These are phyloP conservation scores for Caryopteris hybrid DNA, from an alignment of 305 asterid genomes.

Conservation along the genomic window DNA sequence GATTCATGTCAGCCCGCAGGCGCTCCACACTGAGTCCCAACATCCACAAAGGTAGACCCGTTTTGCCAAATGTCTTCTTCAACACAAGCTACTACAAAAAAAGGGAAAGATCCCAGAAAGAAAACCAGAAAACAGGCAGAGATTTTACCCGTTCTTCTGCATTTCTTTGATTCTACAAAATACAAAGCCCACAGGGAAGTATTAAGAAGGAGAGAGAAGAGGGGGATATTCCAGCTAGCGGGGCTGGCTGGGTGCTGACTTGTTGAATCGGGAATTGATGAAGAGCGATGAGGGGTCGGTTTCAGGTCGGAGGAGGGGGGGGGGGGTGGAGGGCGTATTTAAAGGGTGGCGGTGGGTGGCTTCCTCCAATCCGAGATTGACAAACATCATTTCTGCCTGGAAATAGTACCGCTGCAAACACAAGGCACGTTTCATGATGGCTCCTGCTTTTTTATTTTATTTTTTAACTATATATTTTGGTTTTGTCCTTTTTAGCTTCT, in stretches of 20 bases:
- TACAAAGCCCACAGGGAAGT: no score
- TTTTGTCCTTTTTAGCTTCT: background rate
- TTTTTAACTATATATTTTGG: background rate
- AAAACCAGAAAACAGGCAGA: no score
- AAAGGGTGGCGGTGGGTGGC: slow-evolving; percentile 1
- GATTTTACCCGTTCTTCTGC: no score
- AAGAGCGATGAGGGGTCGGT: no score
- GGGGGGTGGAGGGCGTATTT: background rate
- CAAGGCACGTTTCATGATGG: slow-evolving; percentile 27
- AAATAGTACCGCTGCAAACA: background rate
- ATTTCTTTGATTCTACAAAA: no score
- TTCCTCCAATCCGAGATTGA: background rate
- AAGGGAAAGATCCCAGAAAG: no score
- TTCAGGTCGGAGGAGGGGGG: background rate
- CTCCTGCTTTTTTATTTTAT: slow-evolving; percentile 13
- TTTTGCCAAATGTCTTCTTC: slow-evolving; percentile 64
- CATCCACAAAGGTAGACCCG: slow-evolving; percentile 99
- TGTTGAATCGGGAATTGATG: no score
- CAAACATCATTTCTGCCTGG: background rate
- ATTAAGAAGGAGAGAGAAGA: no score
- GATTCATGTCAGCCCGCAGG: slow-evolving; percentile 74
- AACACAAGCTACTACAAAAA: no score
- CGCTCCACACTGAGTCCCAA: slow-evolving; percentile 65
- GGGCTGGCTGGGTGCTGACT: no score
- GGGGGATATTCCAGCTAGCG: no score